These are phyloP conservation scores for Cercospora sp. DNA, from an alignment of 2,329 filamentous ascomycete species.

Conservation along the genomic window DNA sequence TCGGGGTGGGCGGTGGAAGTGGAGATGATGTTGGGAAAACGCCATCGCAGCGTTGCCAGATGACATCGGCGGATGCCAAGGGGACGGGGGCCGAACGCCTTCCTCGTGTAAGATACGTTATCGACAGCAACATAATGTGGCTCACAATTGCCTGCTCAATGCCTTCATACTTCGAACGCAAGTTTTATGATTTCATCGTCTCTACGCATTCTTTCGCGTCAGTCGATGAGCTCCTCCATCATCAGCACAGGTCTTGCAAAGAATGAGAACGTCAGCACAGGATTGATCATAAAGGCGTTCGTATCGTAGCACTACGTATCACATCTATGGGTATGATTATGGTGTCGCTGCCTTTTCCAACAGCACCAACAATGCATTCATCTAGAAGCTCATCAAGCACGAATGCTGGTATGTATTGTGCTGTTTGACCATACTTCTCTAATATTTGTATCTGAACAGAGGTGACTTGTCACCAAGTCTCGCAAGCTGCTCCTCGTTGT, in stretches of 20 bases:
- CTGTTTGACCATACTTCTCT: background rate
- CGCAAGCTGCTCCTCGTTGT: slow-evolving; percentile 36
- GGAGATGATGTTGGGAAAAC: slow-evolving; percentile 1
- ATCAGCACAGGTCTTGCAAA: too few relatives aligned
- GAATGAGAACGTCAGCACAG: too few relatives aligned
- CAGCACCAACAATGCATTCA: background rate
- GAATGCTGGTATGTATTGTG: background rate
- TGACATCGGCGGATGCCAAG: slow-evolving; percentile 1
- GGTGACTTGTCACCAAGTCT: slow-evolving; percentile 43
- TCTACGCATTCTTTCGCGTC: too few relatives aligned
- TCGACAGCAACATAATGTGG: background rate
- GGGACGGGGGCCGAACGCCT: background rate
- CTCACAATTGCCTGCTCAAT: too few relatives aligned
- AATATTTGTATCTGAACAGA: slow-evolving; percentile 38
- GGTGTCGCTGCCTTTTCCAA: background rate
- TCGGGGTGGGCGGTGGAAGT: background rate
- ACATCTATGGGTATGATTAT: background rate
- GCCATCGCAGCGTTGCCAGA: background rate
- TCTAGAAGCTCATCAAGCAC: background rate
- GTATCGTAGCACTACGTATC: background rate
- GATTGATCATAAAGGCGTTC: background rate
- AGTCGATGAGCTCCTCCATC: too few relatives aligned
- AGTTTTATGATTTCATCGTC: too few relatives aligned
- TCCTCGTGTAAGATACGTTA: background rate
- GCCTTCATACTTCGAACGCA: too few relatives aligned